Percentiles rank a stretch among this genome's conserved stretches.
Conservation (phyloP, 345 rosid genomes). For the Citrus sp. region DNA sequence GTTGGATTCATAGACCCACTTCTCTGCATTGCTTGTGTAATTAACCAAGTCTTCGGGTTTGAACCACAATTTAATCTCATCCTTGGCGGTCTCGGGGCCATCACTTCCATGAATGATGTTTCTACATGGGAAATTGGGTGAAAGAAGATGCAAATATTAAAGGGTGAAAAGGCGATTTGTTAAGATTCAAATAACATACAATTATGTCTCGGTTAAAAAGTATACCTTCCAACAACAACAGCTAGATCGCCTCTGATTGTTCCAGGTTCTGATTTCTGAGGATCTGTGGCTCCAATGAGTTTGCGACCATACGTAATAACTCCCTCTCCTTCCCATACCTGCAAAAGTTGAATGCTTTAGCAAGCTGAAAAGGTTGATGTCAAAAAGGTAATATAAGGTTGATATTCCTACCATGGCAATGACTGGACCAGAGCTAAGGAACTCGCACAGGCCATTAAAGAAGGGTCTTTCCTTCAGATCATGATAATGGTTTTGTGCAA, state of each 20-base stretch:
- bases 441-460: conserved; percentile 85
- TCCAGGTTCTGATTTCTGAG: conserved; percentile 98
- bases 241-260: conserved; percentile 98
- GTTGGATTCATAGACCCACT: conserved; percentile 85
- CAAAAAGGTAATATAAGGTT: not conserved
- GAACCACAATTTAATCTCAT: conserved; percentile 92
- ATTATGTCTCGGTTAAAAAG: not conserved
- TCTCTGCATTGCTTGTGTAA: conserved; percentile 79
- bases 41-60: conserved; percentile 87
- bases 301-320: conserved; percentile 89
- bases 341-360: conserved; percentile 9
- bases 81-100: conserved; percentile 95
- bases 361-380: not conserved
- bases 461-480: conserved; percentile 94
- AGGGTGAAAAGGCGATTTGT: not conserved
- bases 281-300: conserved; percentile 97
- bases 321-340: conserved; percentile 99
- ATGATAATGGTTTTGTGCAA: conserved; percentile 89
- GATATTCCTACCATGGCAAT: conserved; percentile 70
- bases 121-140: conserved; percentile 30
- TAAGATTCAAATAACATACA: not conserved
- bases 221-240: conserved; percentile 87
- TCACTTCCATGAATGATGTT: conserved; percentile 98
- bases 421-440: conserved; percentile 99
- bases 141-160: not conserved